Evolutionary conservation across 2,329 filamentous ascomycete species (phyloP), one percentile per base, ranked within the genome.

Genomic region (Xenoacremonium recifei): DNA sequence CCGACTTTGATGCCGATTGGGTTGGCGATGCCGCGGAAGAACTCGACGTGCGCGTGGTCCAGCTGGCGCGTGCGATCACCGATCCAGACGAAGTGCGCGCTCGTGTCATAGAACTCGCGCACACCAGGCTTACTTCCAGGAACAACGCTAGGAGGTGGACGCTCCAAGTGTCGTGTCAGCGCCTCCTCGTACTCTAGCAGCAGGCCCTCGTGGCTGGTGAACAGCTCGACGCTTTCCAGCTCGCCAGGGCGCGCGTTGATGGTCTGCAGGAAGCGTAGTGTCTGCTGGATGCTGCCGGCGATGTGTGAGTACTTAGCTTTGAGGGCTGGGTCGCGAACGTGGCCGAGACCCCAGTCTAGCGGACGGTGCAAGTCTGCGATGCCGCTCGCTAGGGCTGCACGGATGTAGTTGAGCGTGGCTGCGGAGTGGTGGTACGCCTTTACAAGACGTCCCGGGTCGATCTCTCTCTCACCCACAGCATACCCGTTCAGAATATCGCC

Each of bases 51-150:
- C 0, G 87, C 92, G 55, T 92, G 89, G 61, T 93, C 87, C 34
- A 96, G 81, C 68, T 97, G 92, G 35, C 93, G 82, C 2, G 93
- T 99, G 51, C 93, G 87, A 67, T 99, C 93, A 40, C 93, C 93
- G 57, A 99, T 95, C 93, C 93, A 99, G 64, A 99, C 79, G 72
- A 99, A 97, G 64, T 99, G 93, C 0, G 89, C 89, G 4, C 89
- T 95, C 0, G 92, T 97, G 68, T 96, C 87, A 71, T 95, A 97
- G 77, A 88, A 95, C 58, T 84, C 82, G 58, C 79, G 80, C 4
- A 52, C 39, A n/a, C 57, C 10, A 78, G 75, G 41, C 53, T 53
- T 53, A 40, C 51, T 49, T 40, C 54, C 53, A n/a, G 49, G 47
- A 39, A 55, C 50, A 47, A 59, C 47, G 65, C 49, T 71, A 15